phyloP scores from a whole-genome alignment of 1,284 basidiomycete species.

The Ustilago xerochloae region DNA sequence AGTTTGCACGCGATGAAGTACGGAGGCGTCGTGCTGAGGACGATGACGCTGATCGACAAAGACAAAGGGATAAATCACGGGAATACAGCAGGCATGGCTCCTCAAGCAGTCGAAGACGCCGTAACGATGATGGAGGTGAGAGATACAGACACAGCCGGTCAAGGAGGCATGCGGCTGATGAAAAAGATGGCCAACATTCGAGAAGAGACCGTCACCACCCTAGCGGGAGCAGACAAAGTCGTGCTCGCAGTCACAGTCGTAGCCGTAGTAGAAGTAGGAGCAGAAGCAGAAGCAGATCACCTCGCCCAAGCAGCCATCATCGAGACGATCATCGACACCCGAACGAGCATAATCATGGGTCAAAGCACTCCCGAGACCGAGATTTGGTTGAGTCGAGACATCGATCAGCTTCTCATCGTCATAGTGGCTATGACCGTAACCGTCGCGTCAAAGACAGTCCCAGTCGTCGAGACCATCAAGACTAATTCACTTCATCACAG shows the following conservation, averaged over 20 bases:
- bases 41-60: conserved; percentile 12
- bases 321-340: not conserved
- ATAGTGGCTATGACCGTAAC: not conserved
- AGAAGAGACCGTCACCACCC: conserved; percentile 11
- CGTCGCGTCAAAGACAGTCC: not conserved
- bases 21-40: conserved; percentile 24
- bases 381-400: not conserved
- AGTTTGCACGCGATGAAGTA: conserved; percentile 44
- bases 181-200: conserved; percentile 7
- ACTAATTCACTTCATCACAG: too few species aligned
- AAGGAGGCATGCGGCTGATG: conserved; percentile 6
- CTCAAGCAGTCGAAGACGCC: conserved; percentile 12
- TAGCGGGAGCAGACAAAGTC: not conserved
- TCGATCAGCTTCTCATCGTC: conserved; percentile 1
- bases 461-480: not conserved
- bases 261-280: too few species aligned
- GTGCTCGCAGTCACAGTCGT: conserved; percentile 11
- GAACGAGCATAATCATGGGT: conserved; percentile 1
- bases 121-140: conserved; percentile 8
- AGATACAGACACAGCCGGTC: conserved; percentile 6
- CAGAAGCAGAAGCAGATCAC: conserved; percentile 35
- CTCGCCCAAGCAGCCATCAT: conserved; percentile 7
- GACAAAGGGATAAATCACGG: conserved; percentile 13
- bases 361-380: not conserved
- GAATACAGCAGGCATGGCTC: not conserved